Evolutionary conservation across 805 yeast species (phyloP).

Genomic region (Barnettozyma californica): DNA sequence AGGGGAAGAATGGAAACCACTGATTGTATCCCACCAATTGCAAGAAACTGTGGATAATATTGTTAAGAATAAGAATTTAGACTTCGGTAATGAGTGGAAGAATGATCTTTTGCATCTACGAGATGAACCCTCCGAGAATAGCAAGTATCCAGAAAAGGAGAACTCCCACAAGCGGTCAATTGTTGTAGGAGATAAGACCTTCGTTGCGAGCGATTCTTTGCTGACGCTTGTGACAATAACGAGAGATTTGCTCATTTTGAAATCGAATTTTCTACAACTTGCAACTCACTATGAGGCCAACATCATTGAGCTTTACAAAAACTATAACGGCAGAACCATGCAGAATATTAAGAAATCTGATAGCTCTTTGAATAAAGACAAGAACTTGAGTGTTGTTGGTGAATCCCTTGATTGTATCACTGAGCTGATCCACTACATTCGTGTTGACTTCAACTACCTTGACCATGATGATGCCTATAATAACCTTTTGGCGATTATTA

Average conservation of each 20-base stretch:
- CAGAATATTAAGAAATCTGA: constrained; percentile 22
- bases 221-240: constrained; percentile 35
- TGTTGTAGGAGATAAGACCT: constrained; percentile 49
- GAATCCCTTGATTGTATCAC: constrained; percentile 38
- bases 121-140: constrained; percentile 1
- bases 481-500: constrained; percentile 3
- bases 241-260: constrained; percentile 50
- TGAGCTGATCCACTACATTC: constrained; percentile 27
- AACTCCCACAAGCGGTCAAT: constrained; percentile 34
- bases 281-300: constrained; percentile 36
- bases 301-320: constrained; percentile 40
- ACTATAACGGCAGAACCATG: constrained; percentile 43
- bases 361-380: constrained; percentile 19
- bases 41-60: constrained; percentile 50
- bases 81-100: constrained; percentile 44
- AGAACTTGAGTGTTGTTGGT: constrained; percentile 36
- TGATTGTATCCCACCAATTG: constrained; percentile 41
- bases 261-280: constrained; percentile 48
- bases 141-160: constrained; percentile 5
- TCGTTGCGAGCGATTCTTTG: constrained; percentile 51
- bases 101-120: constrained; percentile 25
- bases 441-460: constrained; percentile 11
- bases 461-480: constrained; percentile 14
- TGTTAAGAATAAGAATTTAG: constrained; percentile 40
- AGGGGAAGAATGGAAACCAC: constrained; percentile 76